Conservation (phyloP, 2,329 filamentous ascomycete genomes). For the Pyricularia pennisetigena region DNA sequence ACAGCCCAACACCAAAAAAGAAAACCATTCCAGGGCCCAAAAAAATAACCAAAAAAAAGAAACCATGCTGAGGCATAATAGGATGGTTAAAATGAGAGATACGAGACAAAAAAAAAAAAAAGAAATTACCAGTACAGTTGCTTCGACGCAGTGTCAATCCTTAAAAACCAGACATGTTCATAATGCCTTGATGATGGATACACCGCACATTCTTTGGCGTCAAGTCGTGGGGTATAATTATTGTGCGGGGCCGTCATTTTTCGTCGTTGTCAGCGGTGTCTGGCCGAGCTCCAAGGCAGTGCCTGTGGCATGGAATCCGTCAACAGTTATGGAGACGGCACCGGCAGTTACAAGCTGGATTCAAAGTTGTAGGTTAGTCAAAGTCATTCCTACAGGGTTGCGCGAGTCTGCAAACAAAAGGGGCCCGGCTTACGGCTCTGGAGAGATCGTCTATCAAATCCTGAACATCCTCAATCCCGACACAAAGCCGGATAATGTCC, state of each 20-base stretch:
- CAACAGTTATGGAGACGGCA: constrained; percentile 5
- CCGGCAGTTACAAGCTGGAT: constrained; percentile 4
- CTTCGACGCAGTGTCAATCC: background rate
- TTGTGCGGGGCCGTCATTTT: background rate
- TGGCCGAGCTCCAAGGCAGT: constrained; percentile 3
- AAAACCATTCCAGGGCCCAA: background rate
- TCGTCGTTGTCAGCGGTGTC: background rate
- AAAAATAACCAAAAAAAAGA: background rate
- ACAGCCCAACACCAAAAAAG: background rate
- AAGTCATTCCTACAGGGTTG: background rate
- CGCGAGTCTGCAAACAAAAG: background rate
- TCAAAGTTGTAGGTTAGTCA: background rate
- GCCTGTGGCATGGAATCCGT: constrained; percentile 5
- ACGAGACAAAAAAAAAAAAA: background rate
- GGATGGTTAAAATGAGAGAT: background rate
- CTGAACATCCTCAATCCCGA: constrained; percentile 88
- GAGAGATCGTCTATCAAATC: constrained; percentile 91
- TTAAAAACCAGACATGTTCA: background rate
- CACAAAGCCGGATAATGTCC: constrained; percentile 89
- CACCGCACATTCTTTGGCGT: background rate
- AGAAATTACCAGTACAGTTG: background rate
- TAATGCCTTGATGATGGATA: background rate
- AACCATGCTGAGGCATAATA: background rate
- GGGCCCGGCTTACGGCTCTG: constrained; percentile 62
- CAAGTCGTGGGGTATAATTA: background rate